Evolutionary conservation across 345 rosid species (phyloP), one percentile per base, ranked within the genome.

Genomic region (Citrus hindsii): DNA sequence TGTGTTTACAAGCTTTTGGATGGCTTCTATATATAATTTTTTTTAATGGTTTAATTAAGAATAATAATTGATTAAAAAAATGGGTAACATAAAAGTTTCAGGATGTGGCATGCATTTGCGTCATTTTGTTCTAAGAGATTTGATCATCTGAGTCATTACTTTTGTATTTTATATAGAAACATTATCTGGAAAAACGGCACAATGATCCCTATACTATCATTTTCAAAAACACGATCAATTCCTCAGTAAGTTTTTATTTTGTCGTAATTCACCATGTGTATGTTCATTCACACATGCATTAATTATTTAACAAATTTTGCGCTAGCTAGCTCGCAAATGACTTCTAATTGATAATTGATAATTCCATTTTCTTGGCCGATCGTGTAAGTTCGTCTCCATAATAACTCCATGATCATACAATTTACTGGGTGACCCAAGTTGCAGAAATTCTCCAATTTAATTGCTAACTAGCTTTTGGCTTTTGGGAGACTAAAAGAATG

Each of bases 151-250:
- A 74, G 56, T 74, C 58, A 40, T 7, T 58, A 16, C 13, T 75
- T 64, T 75, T 75, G 78, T 64, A 64, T 46, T 72, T 66, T 66
- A 56, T 55, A 18, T 30, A 5, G 55, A 22, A 72, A 77, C 58
- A n/a, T 67, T 76, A 40, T 58, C 66, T 6, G 77, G 69, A 28
- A 58, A 37, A 71, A 46, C 79, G 77, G 73, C 79, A 76, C 2
- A 46, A 5, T 53, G 58, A 53, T 16, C 22, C 19, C 14, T 13
- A 71, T 81, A 81, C 80, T 71, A 71, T 76, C 77, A 40, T 71
- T 81, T 76, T 71, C 55, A 27, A 33, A 35, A 64, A 38, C 66
- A 19, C 37, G 51, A 32, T 59, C n/a, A 76, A 69, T 21, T 75
- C 30, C 74, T 32, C 19, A 6, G 33, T 64, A 63, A 30, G 32